A percentile compares a stretch with the other conserved stretches of the same genome.
These are phyloP conservation scores for Pseudocercospora ulei DNA, from an alignment of 2,329 filamentous ascomycete genomes.

Conservation along the genomic window DNA sequence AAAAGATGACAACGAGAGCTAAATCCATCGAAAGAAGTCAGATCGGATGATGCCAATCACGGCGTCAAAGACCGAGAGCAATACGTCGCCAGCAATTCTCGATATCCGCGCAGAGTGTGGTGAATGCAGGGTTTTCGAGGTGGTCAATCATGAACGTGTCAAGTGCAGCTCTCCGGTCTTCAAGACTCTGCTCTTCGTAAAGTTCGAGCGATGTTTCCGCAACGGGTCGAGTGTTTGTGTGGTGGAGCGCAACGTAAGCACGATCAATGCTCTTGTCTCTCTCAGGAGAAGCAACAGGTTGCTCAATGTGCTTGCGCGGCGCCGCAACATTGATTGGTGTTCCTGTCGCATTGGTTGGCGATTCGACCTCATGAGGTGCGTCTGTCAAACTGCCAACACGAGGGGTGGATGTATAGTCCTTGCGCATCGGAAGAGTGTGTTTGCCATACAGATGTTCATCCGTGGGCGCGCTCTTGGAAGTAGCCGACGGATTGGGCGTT, in stretches of 20 bases:
- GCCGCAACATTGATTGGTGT: not conserved
- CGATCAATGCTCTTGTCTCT: slow-evolving; percentile 7
- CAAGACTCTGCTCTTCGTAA: slow-evolving; percentile 37
- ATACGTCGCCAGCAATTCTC: slow-evolving; percentile 43
- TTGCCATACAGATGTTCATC: slow-evolving; percentile 17
- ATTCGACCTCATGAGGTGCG: slow-evolving; percentile 26
- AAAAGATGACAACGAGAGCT: not conserved
- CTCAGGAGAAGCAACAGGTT: not conserved
- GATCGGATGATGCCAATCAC: too few species aligned
- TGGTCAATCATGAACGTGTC: slow-evolving; percentile 46
- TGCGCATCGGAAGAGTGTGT: slow-evolving; percentile 13
- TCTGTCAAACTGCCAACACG: slow-evolving; percentile 26
- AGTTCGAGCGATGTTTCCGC: slow-evolving; percentile 17
- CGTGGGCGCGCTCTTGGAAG: slow-evolving; percentile 14
- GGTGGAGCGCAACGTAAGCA: slow-evolving; percentile 10
- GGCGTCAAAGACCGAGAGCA: slow-evolving; percentile 36
- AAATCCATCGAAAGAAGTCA: too few species aligned
- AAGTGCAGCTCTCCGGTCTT: slow-evolving; percentile 38
- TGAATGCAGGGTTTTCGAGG: slow-evolving; percentile 44
- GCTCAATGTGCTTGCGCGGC: not conserved
- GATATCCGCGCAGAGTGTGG: slow-evolving; percentile 45
- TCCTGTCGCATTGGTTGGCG: slow-evolving; percentile 13
- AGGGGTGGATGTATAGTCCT: slow-evolving; percentile 13
- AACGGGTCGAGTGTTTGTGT: not conserved
- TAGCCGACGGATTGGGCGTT: not conserved